Evolutionary conservation across 495 filamentous ascomycete genomes (phyloP), one percentile per base, ranked within the genome.

Genomic region (Penicillium canariense): DNA sequence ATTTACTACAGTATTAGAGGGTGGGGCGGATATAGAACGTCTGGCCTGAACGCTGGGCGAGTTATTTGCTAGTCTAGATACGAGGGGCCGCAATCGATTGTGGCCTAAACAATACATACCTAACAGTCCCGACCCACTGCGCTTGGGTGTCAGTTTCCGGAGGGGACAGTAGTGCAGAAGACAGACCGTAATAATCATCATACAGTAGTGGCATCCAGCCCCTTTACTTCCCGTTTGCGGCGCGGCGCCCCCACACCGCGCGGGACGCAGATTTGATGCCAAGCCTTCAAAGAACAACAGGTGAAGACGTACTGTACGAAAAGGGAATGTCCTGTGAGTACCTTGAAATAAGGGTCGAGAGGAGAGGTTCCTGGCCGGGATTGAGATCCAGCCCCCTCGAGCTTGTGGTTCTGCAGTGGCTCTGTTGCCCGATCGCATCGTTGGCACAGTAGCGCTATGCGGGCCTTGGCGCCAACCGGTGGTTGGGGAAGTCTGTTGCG

Each of bases 201-300:
- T 39, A 39, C 30, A 32, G 14, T 9, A 12, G 22, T 39, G 4
- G n/a, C 14, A 18, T 42, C 38, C 38, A 25, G 38, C 18, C 45
- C 32, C 18, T 55, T 48, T 34, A n/a, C 31, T 52, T 45, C 28
- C 52, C 58, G 61, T 58, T 61, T 61, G 50, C 54, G 32, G 60
- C 52, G 26, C 32, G 43, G 48, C 15, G 42, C 43, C 47, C 30
- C 22, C 31, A 53, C 49, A 54, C 50, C 47, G 54, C 53, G 48
- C 61, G 61, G 58, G 48, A 57, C 22, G 32, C 10, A 42, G 38
- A 22, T 14, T 42, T 25, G 38, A 46, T 53, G 61, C 61, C 58
- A 64, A 64, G 61, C 22, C 48, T 7, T 10, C 5, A 4, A 26
- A 40, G 34, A 42, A 42, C 38, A 22, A 23, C 20, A n/a, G 25